phyloP scores from a whole-genome alignment of 2,329 filamentous ascomycete species.

The Xylaria sp. region DNA sequence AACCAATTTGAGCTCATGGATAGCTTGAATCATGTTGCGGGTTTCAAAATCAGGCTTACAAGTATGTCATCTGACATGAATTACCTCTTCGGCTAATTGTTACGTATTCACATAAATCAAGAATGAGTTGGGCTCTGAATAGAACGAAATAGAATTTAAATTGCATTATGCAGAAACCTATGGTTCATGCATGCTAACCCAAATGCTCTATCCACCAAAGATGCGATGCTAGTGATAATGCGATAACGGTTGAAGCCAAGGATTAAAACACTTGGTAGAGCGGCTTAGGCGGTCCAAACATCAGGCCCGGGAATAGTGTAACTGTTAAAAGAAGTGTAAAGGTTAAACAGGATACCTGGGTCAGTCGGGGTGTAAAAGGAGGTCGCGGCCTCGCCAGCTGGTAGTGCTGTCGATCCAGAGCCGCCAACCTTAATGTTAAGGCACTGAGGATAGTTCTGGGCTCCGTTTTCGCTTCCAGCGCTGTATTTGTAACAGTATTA shows the following conservation, averaged over 20 bases:
- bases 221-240: background rate
- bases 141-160: background rate
- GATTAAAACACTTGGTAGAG: background rate
- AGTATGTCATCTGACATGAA: background rate
- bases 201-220: background rate
- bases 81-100: background rate
- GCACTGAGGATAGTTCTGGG: constrained; percentile 64
- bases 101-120: background rate
- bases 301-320: constrained; percentile 46
- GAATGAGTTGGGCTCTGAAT: background rate
- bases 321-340: constrained; percentile 55
- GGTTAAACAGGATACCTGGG: constrained; percentile 65
- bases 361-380: constrained; percentile 64
- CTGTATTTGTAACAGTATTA: constrained; percentile 35
- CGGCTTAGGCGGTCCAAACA: constrained; percentile 30
- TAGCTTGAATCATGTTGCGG: background rate
- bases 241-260: background rate
- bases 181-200: background rate
- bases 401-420: constrained; percentile 57
- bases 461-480: constrained; percentile 54
- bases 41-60: background rate
- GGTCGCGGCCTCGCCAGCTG: constrained; percentile 61
- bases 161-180: background rate
- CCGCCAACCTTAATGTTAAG: constrained; percentile 67
- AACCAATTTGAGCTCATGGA: background rate